A percentile compares a stretch with the other conserved stretches of the same genome.
These are phyloP conservation scores for Senecio squalidus DNA, from an alignment of 140 eudicot species.

Conservation along the genomic window DNA sequence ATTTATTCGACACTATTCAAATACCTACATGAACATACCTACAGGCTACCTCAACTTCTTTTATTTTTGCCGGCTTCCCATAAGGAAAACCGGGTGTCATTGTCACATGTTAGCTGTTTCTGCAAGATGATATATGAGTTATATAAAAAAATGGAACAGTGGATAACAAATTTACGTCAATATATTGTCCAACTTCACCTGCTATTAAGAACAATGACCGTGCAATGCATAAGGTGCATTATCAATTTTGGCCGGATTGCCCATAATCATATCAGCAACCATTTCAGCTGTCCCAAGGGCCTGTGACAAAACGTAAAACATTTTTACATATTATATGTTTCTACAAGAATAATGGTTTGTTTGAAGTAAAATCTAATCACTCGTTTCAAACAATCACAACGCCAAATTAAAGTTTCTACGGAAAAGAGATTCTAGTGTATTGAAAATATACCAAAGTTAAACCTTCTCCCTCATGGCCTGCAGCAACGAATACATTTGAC, in stretches of 20 bases:
- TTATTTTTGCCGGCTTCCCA: too few species aligned
- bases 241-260: slow-evolving; percentile 51
- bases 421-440: neutral
- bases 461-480: slow-evolving; percentile 99
- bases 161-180: too few species aligned
- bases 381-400: neutral
- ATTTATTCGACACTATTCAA: too few species aligned
- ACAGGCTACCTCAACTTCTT: too few species aligned
- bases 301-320: slow-evolving; percentile 30
- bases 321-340: neutral
- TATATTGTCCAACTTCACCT: slow-evolving; percentile 14
- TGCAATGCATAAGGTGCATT: slow-evolving; percentile 46
- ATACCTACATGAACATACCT: too few species aligned
- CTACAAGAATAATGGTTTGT: neutral
- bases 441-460: slow-evolving; percentile 56
- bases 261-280: slow-evolving; percentile 77
- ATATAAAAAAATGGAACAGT: too few species aligned
- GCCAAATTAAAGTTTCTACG: neutral
- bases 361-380: neutral
- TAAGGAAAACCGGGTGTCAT: too few species aligned
- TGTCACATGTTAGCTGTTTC: too few species aligned
- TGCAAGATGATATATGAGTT: too few species aligned
- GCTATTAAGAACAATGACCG: slow-evolving; percentile 23
- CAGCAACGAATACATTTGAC: slow-evolving; percentile 69
- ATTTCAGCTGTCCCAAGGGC: slow-evolving; percentile 96